Base-by-base conservation (phyloP, 495 filamentous ascomycete genomes). In the Talaromyces thailandensis region DNA sequence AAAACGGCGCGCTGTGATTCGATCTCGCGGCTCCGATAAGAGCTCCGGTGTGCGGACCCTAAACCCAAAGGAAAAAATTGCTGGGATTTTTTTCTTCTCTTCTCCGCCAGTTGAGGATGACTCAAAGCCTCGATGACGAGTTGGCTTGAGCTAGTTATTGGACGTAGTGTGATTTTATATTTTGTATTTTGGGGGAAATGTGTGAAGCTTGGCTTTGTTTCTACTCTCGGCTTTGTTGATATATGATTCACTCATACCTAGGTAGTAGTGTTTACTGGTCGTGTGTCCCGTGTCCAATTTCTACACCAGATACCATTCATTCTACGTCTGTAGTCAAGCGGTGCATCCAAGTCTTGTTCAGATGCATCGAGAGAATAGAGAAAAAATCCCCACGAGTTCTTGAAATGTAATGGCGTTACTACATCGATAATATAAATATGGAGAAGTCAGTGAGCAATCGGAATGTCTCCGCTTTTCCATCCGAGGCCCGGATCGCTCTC, bases 31-130 rank as follows among this genome's bases (percentile, higher is more conserved):
- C 58, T 40, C 68, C 68, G 70, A 69, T 72, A 67, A 70, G 68
- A 68, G 63, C 68, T 69, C 68, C 68, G 70, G 68, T 70, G 65
- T 66, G 68, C 67, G 68, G 68, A 68, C 67, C 43, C 43, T 48
- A 48, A 48, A 48, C 43, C 43, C 43, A 48, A 48, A 48, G 43
- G 21, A 48, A 48, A 28, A 48, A 48, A 56, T 32, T 56, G 53
- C 53, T 37, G 25, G 58, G 37, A 31, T 21, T 61, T 53, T 51
- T 52, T 61, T 52, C 21, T 51, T 26, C 48, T 3, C 25, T 58
- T 23, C 48, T 55, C 56, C 61, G 16, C 43, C 43, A n/a, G 14
- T 45, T 45, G 14, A 31, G 5, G 18, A 6, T 45, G 43, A 48
- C 43, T 48, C 43, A 48, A 48, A 48, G 43, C 43, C 18, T 48